Evolutionary conservation across 768 basidiomycete species (phyloP).

Genomic region (Rhizopogon roseolus): DNA sequence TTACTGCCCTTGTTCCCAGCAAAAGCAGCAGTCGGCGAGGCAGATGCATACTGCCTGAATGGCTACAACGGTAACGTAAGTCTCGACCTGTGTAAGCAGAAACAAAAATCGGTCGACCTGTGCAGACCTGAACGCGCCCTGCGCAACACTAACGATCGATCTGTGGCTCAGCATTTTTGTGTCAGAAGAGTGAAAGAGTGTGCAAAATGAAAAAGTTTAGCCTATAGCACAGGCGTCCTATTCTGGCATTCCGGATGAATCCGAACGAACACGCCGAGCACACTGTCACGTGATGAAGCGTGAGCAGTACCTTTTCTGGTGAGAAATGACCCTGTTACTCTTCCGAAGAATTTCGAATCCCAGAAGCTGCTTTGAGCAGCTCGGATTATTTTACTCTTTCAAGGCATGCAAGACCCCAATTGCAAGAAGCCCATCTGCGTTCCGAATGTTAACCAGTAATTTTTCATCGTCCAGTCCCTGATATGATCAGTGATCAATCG

Average conservation of each 20-base stretch:
- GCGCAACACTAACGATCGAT: slow-evolving; percentile 51
- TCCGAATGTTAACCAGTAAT: too few species aligned
- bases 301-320: too few species aligned
- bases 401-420: too few species aligned
- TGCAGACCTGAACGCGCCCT: slow-evolving; percentile 42
- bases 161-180: slow-evolving; percentile 56
- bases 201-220: slow-evolving; percentile 9
- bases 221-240: slow-evolving; percentile 1
- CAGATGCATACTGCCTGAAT: slow-evolving; percentile 59
- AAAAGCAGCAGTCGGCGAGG: slow-evolving; percentile 83
- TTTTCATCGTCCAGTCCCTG: too few species aligned
- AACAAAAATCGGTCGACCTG: slow-evolving; percentile 35
- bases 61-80: slow-evolving; percentile 32
- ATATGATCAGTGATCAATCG: too few species aligned
- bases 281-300: background rate
- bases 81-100: background rate
- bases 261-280: background rate
- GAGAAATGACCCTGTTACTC: too few species aligned
- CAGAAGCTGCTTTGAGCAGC: too few species aligned
- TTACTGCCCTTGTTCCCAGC: slow-evolving; percentile 84
- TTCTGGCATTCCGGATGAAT: slow-evolving; percentile 1
- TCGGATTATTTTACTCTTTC: too few species aligned
- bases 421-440: too few species aligned
- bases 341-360: too few species aligned
- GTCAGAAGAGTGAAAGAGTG: slow-evolving; percentile 16